Percentiles rank a stretch among this genome's conserved stretches.
Conservation (phyloP, 495 filamentous ascomycete species). For the Lindgomyces ingoldianus region DNA sequence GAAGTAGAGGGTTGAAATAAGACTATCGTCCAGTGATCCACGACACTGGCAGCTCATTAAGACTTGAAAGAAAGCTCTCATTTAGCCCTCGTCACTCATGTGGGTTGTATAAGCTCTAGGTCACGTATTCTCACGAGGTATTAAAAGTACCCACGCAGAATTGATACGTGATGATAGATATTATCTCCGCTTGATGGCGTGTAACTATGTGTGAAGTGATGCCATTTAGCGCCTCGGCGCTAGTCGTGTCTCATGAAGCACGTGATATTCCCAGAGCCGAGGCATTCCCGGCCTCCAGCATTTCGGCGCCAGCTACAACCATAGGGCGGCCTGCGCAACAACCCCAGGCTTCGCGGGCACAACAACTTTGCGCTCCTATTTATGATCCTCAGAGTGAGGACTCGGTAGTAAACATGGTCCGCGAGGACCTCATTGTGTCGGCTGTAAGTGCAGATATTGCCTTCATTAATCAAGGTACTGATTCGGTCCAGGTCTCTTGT, state of each 20-base stretch:
- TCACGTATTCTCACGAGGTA: too few species aligned
- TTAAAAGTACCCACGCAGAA: too few species aligned
- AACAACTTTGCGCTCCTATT: background rate
- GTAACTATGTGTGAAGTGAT: too few species aligned
- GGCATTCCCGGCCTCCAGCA: slow-evolving; percentile 19
- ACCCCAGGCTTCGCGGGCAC: background rate
- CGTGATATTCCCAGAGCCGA: slow-evolving; percentile 8
- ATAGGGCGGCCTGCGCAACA: background rate
- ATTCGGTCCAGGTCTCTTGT: slow-evolving; percentile 57
- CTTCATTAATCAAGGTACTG: slow-evolving; percentile 4
- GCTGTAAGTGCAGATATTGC: slow-evolving; percentile 40
- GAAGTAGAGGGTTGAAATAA: too few species aligned
- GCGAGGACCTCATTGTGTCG: slow-evolving; percentile 48
- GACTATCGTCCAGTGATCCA: too few species aligned
- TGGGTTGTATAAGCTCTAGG: too few species aligned
- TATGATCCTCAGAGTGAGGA: background rate
- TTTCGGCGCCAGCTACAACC: background rate
- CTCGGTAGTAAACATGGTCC: slow-evolving; percentile 42
- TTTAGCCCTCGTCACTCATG: too few species aligned
- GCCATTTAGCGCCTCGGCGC: too few species aligned
- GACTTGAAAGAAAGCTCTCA: too few species aligned
- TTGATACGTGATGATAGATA: too few species aligned
- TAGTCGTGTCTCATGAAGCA: background rate
- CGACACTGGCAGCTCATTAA: too few species aligned
- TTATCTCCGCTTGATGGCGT: too few species aligned